Base-by-base conservation (phyloP, 2,329 filamentous ascomycete genomes). In the Colletotrichum sp. region DNA sequence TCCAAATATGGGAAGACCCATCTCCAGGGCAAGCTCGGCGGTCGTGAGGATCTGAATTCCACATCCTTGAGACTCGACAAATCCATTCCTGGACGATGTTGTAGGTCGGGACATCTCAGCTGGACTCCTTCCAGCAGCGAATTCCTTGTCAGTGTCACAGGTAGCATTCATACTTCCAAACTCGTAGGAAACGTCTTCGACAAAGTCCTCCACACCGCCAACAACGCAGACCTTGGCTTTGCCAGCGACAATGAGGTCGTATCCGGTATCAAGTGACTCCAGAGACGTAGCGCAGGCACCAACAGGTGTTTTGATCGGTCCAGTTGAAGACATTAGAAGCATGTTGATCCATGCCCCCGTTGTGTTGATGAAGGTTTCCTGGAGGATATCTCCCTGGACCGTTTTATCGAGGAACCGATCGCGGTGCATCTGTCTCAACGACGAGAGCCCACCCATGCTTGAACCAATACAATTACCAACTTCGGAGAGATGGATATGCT, bases 321-420 rank as follows among this genome's bases (percentile, higher is more conserved):
- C 84, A 0, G 80, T 73, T 0, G 81, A 76, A 5, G 75, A 77
- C n/a, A 83, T 77, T n/a, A 85, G 78, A 13, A 86, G 80, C 83
- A 86, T 85, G 64, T 86, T 85, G n/a, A 83, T 72, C 83, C 83
- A 85, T 1, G 84, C 83, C 2, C 75, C 78, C 0, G 76, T 76
- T 1, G 84, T 81, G 75, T 84, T 84, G 47, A 81, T 58, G 71
- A 82, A 84, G 0, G 82, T 79, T 27, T 85, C 83, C 5, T 77
- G 76, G 1, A 85, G 70, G 16, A 82, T 78, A 59, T 86, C 83
- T 63, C 75, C 81, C 65, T 82, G 80, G 0, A 83, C 78, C 1
- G 75, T 70, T 5, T 76, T 72, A 24, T 83, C 83, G 2, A 83
- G 73, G 69, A 76, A 83, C 12, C 78, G 68, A 13, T 81, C 76